These are phyloP conservation scores for Aspergillus asperescens DNA, from an alignment of 495 filamentous ascomycete species.

Conservation along the genomic window DNA sequence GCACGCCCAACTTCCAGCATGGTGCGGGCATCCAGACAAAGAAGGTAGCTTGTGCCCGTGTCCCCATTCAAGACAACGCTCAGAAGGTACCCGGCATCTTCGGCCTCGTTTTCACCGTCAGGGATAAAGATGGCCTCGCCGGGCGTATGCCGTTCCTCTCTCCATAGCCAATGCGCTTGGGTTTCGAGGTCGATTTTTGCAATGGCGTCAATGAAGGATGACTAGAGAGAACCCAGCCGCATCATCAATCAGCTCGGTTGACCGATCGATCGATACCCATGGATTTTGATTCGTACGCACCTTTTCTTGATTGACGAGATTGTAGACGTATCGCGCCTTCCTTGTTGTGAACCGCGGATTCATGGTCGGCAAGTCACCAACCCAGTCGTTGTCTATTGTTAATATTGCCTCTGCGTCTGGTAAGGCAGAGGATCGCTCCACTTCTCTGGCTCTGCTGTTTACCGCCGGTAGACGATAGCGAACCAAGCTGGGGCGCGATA, in stretches of 20 bases:
- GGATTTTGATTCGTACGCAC: no score
- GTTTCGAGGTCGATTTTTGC: constrained; percentile 15
- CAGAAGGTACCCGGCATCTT: constrained; percentile 16
- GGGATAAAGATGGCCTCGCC: constrained; percentile 16
- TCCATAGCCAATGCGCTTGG: not conserved
- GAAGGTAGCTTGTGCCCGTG: constrained; percentile 13
- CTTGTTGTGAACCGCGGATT: constrained; percentile 4
- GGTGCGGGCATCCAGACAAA: constrained; percentile 9
- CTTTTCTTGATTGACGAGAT: constrained; percentile 1
- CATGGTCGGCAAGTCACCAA: constrained; percentile 14
- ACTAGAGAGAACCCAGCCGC: not conserved
- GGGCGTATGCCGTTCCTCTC: constrained; percentile 9
- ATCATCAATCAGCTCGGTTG: not conserved
- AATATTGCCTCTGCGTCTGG: not conserved
- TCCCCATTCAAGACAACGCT: constrained; percentile 16
- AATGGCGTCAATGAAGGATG: constrained; percentile 12
- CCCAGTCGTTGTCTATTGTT: not conserved
- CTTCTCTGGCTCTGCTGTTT: not conserved
- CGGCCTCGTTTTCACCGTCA: not conserved
- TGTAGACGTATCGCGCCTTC: constrained; percentile 13
- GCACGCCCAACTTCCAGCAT: constrained; percentile 15
- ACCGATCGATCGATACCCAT: no score
- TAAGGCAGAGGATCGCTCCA: not conserved
- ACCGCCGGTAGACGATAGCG: not conserved
- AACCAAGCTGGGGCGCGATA: not conserved